Percentiles rank a stretch among this genome's conserved stretches.
Conservation (phyloP, 805 yeast species). For the Metschnikowia colocasiae region DNA sequence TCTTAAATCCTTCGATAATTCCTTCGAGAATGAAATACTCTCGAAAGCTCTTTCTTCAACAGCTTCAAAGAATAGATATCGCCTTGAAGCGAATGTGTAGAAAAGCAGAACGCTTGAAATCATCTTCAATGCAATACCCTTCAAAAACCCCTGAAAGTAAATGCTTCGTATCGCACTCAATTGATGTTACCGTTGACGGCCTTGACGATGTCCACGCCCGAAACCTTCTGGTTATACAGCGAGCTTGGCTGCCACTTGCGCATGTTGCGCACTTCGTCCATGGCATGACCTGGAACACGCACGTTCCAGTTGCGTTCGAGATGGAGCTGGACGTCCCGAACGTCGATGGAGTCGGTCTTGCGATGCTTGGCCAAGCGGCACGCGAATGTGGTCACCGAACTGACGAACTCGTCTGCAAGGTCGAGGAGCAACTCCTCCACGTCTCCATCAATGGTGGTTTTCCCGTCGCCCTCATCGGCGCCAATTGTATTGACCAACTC, state of each 20-base stretch:
- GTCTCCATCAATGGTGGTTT: conserved; percentile 89
- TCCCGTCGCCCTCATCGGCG: conserved; percentile 86
- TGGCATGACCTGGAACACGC: conserved; percentile 86
- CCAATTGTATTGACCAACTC: conserved; percentile 84
- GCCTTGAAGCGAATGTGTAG: too few species aligned
- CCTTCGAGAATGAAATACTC: too few species aligned
- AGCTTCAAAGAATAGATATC: too few species aligned
- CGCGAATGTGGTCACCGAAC: conserved; percentile 87
- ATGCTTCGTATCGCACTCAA: not conserved
- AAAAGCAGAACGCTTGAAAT: too few species aligned
- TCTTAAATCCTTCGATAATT: too few species aligned
- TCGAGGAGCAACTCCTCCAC: conserved; percentile 89
- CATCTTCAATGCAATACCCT: too few species aligned
- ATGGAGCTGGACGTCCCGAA: conserved; percentile 86
- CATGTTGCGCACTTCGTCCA: conserved; percentile 82
- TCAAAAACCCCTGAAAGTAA: too few species aligned
- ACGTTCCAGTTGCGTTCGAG: conserved; percentile 93
- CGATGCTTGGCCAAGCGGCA: conserved; percentile 94
- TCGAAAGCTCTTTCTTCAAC: too few species aligned
- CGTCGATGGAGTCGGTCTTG: conserved; percentile 80
- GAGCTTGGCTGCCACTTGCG: conserved; percentile 67
- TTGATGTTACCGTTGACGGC: conserved; percentile 51
- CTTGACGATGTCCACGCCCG: conserved; percentile 63
- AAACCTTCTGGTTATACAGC: conserved; percentile 61
- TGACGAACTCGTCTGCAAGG: conserved; percentile 92